Conservation (phyloP, 139 green algal species). For the Chlorella sp. region DNA sequence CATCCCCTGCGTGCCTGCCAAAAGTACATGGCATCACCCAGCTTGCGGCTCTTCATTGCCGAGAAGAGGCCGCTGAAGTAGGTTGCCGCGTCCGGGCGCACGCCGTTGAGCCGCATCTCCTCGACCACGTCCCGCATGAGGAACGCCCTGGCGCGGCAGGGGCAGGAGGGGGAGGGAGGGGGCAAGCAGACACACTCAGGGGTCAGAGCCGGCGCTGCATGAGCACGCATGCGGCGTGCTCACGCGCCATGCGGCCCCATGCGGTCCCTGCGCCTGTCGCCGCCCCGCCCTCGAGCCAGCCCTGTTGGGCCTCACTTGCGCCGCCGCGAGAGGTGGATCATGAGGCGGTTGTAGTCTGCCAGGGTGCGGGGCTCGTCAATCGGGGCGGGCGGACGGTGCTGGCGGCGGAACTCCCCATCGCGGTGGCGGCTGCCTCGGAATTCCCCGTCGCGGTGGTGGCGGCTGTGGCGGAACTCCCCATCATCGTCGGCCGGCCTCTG, state of each 20-base stretch:
- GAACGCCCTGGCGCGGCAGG: slow-evolving; percentile 13
- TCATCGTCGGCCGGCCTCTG: neutral
- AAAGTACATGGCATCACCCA: slow-evolving; percentile 37
- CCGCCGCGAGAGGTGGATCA: slow-evolving; percentile 6
- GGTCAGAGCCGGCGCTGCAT: neutral
- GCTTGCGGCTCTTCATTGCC: slow-evolving; percentile 27
- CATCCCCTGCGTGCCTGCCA: no score
- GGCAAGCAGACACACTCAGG: neutral
- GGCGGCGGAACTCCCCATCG: no score
- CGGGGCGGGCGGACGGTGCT: neutral
- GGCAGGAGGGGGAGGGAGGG: neutral
- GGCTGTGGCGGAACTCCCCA: neutral
- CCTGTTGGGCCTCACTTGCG: neutral
- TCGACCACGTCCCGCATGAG: slow-evolving; percentile 33
- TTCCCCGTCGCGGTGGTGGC: no score
- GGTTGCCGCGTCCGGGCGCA: slow-evolving; percentile 11
- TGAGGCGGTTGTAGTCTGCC: slow-evolving; percentile 16
- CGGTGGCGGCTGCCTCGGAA: no score
- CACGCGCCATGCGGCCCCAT: neutral
- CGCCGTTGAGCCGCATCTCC: slow-evolving; percentile 30
- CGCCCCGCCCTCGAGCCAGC: neutral
- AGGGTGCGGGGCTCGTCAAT: slow-evolving; percentile 15
- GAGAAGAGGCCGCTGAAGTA: slow-evolving; percentile 16
- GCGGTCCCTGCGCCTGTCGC: neutral
- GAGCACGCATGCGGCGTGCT: neutral